phyloP scores from a whole-genome alignment of 2,329 filamentous ascomycete genomes.

The Alternaria triticimaculans region DNA sequence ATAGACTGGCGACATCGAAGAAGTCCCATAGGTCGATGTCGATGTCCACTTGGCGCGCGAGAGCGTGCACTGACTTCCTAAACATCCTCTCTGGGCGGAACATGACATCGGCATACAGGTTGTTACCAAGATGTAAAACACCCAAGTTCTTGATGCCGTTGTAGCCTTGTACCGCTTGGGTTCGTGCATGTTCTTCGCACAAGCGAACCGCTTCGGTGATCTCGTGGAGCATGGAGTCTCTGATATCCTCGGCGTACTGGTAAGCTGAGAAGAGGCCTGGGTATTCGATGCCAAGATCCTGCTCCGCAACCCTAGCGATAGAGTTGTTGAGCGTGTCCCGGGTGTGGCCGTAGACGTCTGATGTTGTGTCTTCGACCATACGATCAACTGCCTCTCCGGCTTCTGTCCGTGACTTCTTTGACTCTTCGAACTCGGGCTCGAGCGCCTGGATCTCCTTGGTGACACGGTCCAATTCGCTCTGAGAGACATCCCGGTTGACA shows the following conservation, averaged over 20 bases:
- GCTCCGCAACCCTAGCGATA: conserved; percentile 77
- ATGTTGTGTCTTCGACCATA: conserved; percentile 83
- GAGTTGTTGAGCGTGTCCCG: conserved; percentile 75
- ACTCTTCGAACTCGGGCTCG: conserved; percentile 84
- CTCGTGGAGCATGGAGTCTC: conserved; percentile 87
- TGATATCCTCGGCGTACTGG: conserved; percentile 91
- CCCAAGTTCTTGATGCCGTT: conserved; percentile 88
- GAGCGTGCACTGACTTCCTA: conserved; percentile 76
- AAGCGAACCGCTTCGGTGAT: conserved; percentile 78
- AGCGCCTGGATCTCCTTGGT: conserved; percentile 79
- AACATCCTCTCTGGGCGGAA: conserved; percentile 97
- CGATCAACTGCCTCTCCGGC: conserved; percentile 82
- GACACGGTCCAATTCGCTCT: conserved; percentile 83
- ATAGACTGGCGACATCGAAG: conserved; percentile 81
- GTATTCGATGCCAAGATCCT: conserved; percentile 82
- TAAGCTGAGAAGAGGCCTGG: conserved; percentile 85
- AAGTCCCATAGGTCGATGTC: conserved; percentile 92
- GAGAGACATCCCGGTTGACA: conserved; percentile 87
- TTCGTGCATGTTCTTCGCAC: conserved; percentile 87
- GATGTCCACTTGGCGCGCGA: conserved; percentile 85
- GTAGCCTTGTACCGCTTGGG: conserved; percentile 79
- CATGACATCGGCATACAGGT: conserved; percentile 77
- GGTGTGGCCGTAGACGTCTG: conserved; percentile 84
- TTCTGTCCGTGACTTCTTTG: conserved; percentile 78
- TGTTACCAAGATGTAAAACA: conserved; percentile 83